A percentile compares a stretch with the other conserved stretches of the same genome.
These are phyloP conservation scores for Chaetomium cochliodes DNA, from an alignment of 495 filamentous ascomycete genomes.

Conservation along the genomic window DNA sequence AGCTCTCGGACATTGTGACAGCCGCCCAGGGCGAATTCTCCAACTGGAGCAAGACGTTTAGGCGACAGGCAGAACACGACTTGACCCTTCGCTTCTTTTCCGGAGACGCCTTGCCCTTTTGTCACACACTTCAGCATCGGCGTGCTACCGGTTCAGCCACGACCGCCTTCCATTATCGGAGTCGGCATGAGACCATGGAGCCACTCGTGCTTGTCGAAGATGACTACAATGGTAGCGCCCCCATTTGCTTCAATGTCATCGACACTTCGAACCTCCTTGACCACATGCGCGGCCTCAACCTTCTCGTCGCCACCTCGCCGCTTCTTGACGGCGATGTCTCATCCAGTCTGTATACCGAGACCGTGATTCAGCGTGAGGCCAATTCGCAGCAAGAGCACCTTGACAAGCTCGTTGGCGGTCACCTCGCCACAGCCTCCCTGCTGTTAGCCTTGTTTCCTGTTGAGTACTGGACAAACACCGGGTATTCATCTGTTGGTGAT, in stretches of 20 bases:
- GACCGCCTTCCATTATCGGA: slow-evolving; percentile 2
- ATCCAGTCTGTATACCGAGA: slow-evolving; percentile 32
- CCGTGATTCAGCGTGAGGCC: slow-evolving; percentile 11
- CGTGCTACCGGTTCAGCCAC: not conserved
- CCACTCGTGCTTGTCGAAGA: slow-evolving; percentile 22
- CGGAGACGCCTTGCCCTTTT: slow-evolving; percentile 30
- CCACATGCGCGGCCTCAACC: slow-evolving; percentile 26
- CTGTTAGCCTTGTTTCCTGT: slow-evolving; percentile 31
- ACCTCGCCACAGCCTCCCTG: slow-evolving; percentile 26
- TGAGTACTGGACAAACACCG: slow-evolving; percentile 35
- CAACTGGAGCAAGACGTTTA: slow-evolving; percentile 29
- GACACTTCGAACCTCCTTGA: slow-evolving; percentile 34
- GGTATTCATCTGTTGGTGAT: slow-evolving; percentile 25
- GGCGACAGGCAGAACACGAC: not conserved
- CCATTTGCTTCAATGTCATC: slow-evolving; percentile 32
- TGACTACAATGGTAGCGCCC: slow-evolving; percentile 24
- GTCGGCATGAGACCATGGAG: slow-evolving; percentile 9
- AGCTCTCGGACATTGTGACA: not conserved
- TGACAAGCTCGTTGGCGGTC: slow-evolving; percentile 26
- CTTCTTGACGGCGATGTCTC: slow-evolving; percentile 26
- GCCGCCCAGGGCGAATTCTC: slow-evolving; percentile 26
- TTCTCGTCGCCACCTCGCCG: slow-evolving; percentile 28
- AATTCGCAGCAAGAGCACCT: slow-evolving; percentile 19
- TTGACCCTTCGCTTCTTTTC: slow-evolving; percentile 27
- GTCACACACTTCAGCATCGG: slow-evolving; percentile 25